Base-by-base conservation (phyloP, 305 asterid genomes). In the Ilex paraguariensis region DNA sequence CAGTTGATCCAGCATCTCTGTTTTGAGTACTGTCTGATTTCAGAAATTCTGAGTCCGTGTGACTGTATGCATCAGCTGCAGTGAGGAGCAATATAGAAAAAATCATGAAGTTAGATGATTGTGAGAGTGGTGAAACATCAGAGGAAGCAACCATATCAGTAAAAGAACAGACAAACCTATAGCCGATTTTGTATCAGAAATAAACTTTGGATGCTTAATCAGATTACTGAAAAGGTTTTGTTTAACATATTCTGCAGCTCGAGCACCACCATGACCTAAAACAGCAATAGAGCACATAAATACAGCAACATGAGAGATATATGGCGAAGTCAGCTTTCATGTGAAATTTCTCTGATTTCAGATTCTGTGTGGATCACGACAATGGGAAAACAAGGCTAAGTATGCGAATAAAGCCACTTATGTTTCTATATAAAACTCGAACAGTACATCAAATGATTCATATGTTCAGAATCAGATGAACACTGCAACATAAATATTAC, bases 1-100 rank as follows among this genome's bases (percentile, higher is more conserved):
- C 95, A 66, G 96, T 88, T 13, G 96, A 88, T 50, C 96, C 96
- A 75, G 95, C 95, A 81, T 89, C 95, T 64, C 83, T 83, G 66
- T 84, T 81, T 73, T 86, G 92, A 79, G 57, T 78, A 72, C 79
- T 81, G 71, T 88, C 96, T 3, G 88, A 86, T 75, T 88, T 84
- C 78, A 88, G 79, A 72, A 88, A 88, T 68, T 88, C 96, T 1
- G 96, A 80, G 69, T 88, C 96, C 9, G 96, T 88, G 32, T 82
- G 87, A 63, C 75, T 77, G 75, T 84, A 88, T 11, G 96, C 90
- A 65, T 89, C 95, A 60, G 96, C 92, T 88, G 88, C 67, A 76
- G 67, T 2, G 49, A 54, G 44, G 59, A 58, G 48, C 66, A 21
- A 11, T 60, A 16, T 59, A 32, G 45, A 68, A 65, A 42, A 59